These are phyloP conservation scores for Fusarium sp. DNA, from an alignment of 2,329 filamentous ascomycete species.

Conservation along the genomic window DNA sequence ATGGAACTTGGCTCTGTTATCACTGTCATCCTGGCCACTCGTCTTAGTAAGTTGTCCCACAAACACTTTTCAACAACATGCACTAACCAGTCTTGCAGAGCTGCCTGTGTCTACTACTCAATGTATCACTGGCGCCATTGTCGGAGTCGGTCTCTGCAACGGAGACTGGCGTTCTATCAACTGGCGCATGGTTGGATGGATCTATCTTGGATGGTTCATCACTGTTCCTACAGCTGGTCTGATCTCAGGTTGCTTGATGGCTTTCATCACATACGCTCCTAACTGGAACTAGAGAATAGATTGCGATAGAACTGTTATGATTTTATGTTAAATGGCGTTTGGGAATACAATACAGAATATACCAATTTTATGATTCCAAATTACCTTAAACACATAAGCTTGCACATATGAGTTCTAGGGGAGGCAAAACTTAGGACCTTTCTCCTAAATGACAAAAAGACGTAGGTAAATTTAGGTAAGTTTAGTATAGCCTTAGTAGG, in stretches of 20 bases:
- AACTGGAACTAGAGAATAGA: slow-evolving; percentile 48
- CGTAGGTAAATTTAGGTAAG: not conserved
- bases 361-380: not conserved
- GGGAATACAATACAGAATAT: not conserved
- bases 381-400: not conserved
- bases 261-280: slow-evolving; percentile 70
- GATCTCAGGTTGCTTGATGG: slow-evolving; percentile 69
- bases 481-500: not conserved
- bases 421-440: not conserved
- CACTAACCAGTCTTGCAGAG: slow-evolving; percentile 45
- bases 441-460: not conserved
- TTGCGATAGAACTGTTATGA: not conserved
- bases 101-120: slow-evolving; percentile 73
- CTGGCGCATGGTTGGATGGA: slow-evolving; percentile 70
- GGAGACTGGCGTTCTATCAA: slow-evolving; percentile 68
- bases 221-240: slow-evolving; percentile 67
- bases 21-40: slow-evolving; percentile 71
- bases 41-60: slow-evolving; percentile 55
- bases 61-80: not conserved
- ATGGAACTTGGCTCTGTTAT: slow-evolving; percentile 70
- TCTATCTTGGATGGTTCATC: slow-evolving; percentile 69
- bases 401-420: not conserved
- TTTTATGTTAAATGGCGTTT: not conserved
- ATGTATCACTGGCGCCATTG: slow-evolving; percentile 70
- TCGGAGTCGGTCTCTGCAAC: slow-evolving; percentile 70